Evolutionary conservation across 2,329 filamentous ascomycete species (phyloP).

Genomic region (Sphaerulina musiva): DNA sequence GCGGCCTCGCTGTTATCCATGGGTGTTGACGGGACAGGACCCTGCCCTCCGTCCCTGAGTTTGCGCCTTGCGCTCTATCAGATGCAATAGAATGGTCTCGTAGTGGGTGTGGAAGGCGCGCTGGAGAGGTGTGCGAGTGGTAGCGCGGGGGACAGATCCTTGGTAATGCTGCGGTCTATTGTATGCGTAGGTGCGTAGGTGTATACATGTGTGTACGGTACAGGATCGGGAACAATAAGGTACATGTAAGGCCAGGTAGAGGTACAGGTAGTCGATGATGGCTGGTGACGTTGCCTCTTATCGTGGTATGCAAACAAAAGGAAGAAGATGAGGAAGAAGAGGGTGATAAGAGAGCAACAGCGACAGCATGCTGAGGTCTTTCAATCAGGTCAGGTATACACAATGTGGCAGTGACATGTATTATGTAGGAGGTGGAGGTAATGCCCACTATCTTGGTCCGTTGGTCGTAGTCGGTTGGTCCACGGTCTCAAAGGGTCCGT

Average conservation of each 20-base stretch:
- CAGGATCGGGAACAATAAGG: background rate
- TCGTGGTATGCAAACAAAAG: background rate
- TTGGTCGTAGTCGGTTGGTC: no score
- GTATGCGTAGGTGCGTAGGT: background rate
- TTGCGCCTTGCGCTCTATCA: background rate
- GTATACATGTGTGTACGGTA: no score
- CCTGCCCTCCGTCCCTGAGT: background rate
- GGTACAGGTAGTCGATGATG: background rate
- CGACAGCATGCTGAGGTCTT: background rate
- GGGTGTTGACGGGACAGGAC: background rate
- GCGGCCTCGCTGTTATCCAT: slow-evolving; percentile 32
- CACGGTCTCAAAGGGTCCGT: no score
- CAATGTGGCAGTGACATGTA: no score
- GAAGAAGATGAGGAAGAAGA: no score
- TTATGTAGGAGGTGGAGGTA: no score
- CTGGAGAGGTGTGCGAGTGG: background rate
- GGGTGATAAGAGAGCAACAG: background rate
- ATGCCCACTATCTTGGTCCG: no score
- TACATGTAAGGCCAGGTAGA: no score
- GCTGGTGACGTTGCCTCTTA: background rate
- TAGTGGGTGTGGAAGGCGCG: no score
- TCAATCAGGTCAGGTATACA: no score
- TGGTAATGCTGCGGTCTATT: background rate
- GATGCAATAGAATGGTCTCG: background rate
- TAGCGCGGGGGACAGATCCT: background rate